Percentiles rank a stretch among this genome's conserved stretches.
Conservation (phyloP, 2,329 filamentous ascomycete genomes). For the Dactylellina haptotyla region DNA sequence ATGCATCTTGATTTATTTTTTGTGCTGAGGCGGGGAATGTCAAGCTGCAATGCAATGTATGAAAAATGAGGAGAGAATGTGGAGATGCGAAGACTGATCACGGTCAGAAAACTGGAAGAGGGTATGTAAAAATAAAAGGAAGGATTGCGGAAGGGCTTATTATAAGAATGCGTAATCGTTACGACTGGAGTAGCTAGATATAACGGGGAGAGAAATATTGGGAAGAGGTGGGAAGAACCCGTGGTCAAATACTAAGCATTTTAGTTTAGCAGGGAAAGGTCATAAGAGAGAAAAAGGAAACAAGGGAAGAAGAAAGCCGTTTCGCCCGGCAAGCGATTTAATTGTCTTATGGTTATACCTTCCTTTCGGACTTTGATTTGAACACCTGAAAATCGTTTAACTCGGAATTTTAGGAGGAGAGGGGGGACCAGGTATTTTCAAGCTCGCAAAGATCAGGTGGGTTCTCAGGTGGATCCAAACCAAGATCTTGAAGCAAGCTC, state of each 20-base stretch:
- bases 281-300: too few species aligned
- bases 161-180: not conserved
- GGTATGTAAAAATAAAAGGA: not conserved
- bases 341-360: slow-evolving; percentile 30
- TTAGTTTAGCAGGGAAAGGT: slow-evolving; percentile 24
- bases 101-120: not conserved
- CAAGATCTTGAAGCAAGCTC: slow-evolving; percentile 35
- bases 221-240: slow-evolving; percentile 9
- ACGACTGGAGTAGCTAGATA: not conserved
- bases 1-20: slow-evolving; percentile 16
- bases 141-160: not conserved
- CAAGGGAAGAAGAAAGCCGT: slow-evolving; percentile 10
- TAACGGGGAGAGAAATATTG: not conserved
- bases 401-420: slow-evolving; percentile 43
- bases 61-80: not conserved
- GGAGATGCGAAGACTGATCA: not conserved
- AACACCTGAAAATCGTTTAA: slow-evolving; percentile 52
- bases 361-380: slow-evolving; percentile 21
- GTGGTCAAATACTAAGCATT: slow-evolving; percentile 17
- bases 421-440: slow-evolving; percentile 28
- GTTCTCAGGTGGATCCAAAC: slow-evolving; percentile 34
- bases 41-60: not conserved
- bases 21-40: not conserved
- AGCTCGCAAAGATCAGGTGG: slow-evolving; percentile 36
- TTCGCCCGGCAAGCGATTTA: slow-evolving; percentile 16